phyloP scores from a whole-genome alignment of 148 eudicot species.

The Rhododendron molle region DNA sequence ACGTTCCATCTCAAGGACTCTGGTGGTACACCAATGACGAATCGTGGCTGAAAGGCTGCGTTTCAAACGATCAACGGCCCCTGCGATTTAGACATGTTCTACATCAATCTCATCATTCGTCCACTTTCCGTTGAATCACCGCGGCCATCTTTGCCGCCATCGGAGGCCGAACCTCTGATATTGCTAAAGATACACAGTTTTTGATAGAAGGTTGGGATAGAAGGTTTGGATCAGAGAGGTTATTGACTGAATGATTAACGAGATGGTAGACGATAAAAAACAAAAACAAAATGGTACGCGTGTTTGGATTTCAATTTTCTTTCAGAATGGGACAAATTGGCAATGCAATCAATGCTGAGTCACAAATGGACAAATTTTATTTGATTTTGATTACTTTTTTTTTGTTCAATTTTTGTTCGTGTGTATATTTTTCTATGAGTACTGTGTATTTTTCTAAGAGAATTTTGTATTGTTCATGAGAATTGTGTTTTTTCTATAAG shows the following conservation, averaged over 20 bases:
- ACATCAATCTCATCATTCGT: background rate
- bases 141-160: background rate
- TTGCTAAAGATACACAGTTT: background rate
- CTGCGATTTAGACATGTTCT: background rate
- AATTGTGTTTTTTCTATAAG: too few species aligned
- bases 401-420: too few species aligned
- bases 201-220: background rate
- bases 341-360: background rate
- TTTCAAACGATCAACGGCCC: too few species aligned
- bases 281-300: background rate
- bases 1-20: too few species aligned
- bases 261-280: background rate
- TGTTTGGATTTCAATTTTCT: background rate
- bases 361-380: too few species aligned
- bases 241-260: constrained; percentile 1
- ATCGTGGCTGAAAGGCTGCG: too few species aligned
- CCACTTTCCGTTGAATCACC: background rate
- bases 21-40: too few species aligned
- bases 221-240: background rate
- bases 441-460: too few species aligned
- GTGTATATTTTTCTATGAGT: too few species aligned
- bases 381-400: too few species aligned
- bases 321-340: background rate
- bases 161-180: background rate
- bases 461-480: too few species aligned